Evolutionary conservation across 2,329 filamentous ascomycete species (phyloP).

Genomic region (Hypoxylon sp.): DNA sequence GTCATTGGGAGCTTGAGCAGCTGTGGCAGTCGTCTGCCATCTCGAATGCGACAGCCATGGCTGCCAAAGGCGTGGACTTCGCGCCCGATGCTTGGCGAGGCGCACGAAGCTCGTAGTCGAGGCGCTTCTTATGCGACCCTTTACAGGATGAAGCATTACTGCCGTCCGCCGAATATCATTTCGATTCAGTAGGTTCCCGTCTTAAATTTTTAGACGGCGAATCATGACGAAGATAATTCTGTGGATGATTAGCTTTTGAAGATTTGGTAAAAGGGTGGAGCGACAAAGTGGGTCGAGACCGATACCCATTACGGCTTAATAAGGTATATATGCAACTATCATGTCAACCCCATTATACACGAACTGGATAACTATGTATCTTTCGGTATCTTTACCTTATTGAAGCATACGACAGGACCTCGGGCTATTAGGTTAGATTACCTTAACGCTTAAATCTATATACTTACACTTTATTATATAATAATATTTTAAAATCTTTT

Average conservation of each 20-base stretch:
- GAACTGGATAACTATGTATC: too few species aligned
- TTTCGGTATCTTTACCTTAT: too few species aligned
- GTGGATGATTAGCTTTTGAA: conserved; percentile 8
- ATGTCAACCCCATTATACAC: conserved; percentile 1
- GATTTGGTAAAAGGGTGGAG: conserved; percentile 36
- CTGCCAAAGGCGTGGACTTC: conserved; percentile 56
- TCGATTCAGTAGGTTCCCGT: conserved; percentile 25
- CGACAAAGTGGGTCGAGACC: conserved; percentile 11
- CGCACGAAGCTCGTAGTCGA: conserved; percentile 65
- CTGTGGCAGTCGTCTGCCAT: conserved; percentile 58
- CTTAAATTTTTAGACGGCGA: conserved; percentile 14
- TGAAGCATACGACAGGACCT: too few species aligned
- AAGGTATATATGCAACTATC: not conserved
- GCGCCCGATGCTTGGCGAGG: conserved; percentile 65
- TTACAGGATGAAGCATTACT: conserved; percentile 60
- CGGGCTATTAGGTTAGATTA: too few species aligned
- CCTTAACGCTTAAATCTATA: too few species aligned
- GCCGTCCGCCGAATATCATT: conserved; percentile 48
- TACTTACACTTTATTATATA: too few species aligned
- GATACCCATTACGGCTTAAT: conserved; percentile 11
- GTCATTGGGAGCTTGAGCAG: conserved; percentile 38
- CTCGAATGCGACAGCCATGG: conserved; percentile 56
- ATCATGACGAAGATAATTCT: conserved; percentile 38
- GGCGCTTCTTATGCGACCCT: conserved; percentile 59
- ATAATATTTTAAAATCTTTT: too few species aligned